phyloP scores from a whole-genome alignment of 805 yeast species.

The Candida xiaguanensis region DNA sequence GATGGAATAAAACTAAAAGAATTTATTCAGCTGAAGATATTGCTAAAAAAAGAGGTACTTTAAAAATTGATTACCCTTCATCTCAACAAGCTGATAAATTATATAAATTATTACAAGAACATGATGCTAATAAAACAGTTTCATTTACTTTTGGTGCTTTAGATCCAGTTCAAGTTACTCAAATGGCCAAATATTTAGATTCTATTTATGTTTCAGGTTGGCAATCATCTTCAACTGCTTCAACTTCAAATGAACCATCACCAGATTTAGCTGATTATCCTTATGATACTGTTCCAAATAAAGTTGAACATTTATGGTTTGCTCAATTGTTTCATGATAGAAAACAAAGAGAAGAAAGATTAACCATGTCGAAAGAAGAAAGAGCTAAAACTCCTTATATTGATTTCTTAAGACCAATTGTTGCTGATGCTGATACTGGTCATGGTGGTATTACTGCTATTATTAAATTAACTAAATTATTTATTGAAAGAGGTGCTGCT shows the following conservation, averaged over 20 bases:
- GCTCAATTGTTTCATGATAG: conserved; percentile 97
- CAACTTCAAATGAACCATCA: conserved; percentile 95
- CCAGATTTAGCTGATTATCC: conserved; percentile 99
- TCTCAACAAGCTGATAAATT: conserved; percentile 79
- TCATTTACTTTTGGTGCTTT: conserved; percentile 94
- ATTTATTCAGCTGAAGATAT: conserved; percentile 86
- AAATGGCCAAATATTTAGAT: conserved; percentile 95
- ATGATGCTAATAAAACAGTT: conserved; percentile 65
- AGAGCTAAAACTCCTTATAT: conserved; percentile 68
- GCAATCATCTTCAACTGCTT: conserved; percentile 98
- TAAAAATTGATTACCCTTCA: conserved; percentile 74
- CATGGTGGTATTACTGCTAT: conserved; percentile 98
- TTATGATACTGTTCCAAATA: conserved; percentile 97
- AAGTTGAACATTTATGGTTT: conserved; percentile 93
- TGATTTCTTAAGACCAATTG: conserved; percentile 90
- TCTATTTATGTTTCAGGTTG: conserved; percentile 94
- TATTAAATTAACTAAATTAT: conserved; percentile 90
- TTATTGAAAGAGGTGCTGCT: conserved; percentile 97
- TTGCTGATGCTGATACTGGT: conserved; percentile 98
- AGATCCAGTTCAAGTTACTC: conserved; percentile 93
- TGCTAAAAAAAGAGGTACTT: conserved; percentile 80
- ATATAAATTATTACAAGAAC: conserved; percentile 64
- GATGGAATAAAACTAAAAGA: conserved; percentile 87
- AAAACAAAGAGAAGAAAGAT: conserved; percentile 86
- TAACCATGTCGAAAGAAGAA: conserved; percentile 55